A percentile compares a stretch with the other conserved stretches of the same genome.
Conservation (phyloP, 1,284 basidiomycete genomes). For the Leccinum subatratum region DNA sequence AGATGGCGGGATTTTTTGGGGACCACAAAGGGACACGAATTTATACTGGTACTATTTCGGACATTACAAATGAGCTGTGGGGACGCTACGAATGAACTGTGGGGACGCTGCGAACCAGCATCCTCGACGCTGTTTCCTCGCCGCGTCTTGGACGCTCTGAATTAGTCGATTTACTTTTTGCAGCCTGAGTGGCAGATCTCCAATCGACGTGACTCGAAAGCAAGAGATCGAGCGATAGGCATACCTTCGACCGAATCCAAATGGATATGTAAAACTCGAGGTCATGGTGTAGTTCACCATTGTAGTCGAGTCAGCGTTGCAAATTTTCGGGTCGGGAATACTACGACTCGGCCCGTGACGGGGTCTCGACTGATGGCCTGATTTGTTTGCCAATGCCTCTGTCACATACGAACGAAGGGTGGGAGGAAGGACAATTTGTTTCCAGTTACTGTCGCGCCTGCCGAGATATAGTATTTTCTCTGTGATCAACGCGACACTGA, state of each 20-base stretch:
- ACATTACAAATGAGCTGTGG: too few relatives aligned
- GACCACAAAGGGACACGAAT: too few relatives aligned
- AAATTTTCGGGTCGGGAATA: too few relatives aligned
- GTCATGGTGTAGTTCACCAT: slow-evolving; percentile 49
- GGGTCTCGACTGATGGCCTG: slow-evolving; percentile 42
- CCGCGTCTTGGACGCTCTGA: too few relatives aligned
- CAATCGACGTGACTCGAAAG: neutral
- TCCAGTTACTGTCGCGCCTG: slow-evolving; percentile 52
- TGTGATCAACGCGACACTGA: slow-evolving; percentile 19
- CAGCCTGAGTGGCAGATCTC: neutral
- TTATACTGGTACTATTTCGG: too few relatives aligned
- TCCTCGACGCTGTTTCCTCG: too few relatives aligned
- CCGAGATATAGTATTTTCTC: slow-evolving; percentile 54
- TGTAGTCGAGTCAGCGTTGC: slow-evolving; percentile 49
- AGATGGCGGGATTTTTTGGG: too few relatives aligned
- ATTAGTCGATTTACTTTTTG: too few relatives aligned
- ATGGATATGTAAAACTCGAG: slow-evolving; percentile 48
- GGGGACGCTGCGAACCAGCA: too few relatives aligned
- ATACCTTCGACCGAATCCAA: slow-evolving; percentile 49
- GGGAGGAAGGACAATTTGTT: slow-evolving; percentile 47
- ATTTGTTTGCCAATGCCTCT: neutral
- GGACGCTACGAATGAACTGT: too few relatives aligned
- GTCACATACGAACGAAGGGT: neutral
- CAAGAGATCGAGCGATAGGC: neutral
- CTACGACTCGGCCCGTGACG: slow-evolving; percentile 6